phyloP scores from a whole-genome alignment of 2,329 filamentous ascomycete species.

The Sclerotinia borealis region DNA sequence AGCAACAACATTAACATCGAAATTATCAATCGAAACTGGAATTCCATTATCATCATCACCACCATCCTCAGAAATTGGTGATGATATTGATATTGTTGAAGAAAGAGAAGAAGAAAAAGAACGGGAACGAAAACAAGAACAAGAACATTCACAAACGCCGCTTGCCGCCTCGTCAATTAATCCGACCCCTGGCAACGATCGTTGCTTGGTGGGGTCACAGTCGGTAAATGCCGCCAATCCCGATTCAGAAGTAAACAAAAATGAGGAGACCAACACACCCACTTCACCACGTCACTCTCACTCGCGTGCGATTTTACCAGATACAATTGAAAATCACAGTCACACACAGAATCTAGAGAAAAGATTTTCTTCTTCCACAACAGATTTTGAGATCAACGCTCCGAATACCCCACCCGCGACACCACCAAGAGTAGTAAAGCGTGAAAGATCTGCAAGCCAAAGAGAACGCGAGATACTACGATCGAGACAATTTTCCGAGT shows the following conservation, averaged over 20 bases:
- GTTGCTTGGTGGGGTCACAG: conserved; percentile 12
- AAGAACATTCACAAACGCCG: background rate
- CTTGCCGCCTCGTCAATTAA: background rate
- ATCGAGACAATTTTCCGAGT: conserved; percentile 13
- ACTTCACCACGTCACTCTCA: conserved; percentile 14
- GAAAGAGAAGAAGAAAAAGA: background rate
- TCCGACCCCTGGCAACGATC: conserved; percentile 11
- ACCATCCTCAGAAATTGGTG: conserved; percentile 8
- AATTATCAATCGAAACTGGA: background rate
- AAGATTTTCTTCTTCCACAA: conserved; percentile 9
- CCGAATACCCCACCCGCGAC: conserved; percentile 12
- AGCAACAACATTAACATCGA: background rate
- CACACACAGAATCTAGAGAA: conserved; percentile 2
- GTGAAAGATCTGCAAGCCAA: conserved; percentile 13
- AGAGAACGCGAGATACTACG: conserved; percentile 9
- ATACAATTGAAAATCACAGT: conserved; percentile 5
- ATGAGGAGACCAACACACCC: conserved; percentile 6
- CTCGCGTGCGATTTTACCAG: conserved; percentile 8
- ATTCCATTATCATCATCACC: conserved; percentile 1
- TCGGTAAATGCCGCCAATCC: conserved; percentile 7
- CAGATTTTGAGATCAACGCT: conserved; percentile 9
- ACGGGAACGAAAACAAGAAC: too few relatives aligned
- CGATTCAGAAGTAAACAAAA: conserved; percentile 12
- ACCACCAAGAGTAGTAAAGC: conserved; percentile 7
- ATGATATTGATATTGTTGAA: background rate